Base-by-base conservation (phyloP, 2,329 filamentous ascomycete genomes). In the Exophiala alcalophila region DNA sequence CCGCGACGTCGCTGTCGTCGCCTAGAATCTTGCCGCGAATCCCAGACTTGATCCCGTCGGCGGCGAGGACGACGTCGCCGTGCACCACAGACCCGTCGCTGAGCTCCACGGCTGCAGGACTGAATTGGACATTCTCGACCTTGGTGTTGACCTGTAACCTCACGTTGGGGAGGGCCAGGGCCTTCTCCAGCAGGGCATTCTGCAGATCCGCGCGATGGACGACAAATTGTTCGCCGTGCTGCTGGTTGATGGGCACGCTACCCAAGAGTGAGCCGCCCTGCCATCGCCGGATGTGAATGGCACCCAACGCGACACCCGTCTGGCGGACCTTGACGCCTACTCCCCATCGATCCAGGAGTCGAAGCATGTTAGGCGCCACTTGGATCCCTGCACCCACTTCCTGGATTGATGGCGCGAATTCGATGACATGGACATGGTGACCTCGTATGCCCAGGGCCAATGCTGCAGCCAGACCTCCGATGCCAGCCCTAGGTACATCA, bases 331-430 rank as follows among this genome's bases (percentile, higher is more conserved):
- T 34, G 23, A 35, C 27, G 15, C 52, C 52, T 18, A 39, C 41
- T 23, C 44, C 52, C 44, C 30, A 51, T 12, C 41, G 38, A 26
- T 44, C 37, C n/a, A 56, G 48, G 16, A 59, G 31, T 19, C 55
- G 44, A 12, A 44, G 41, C 31, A 54, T 49, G 43, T 59, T 57
- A 4, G 57, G 54, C n/a, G 54, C 52, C n/a, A 55, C 41, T 19
- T 54, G 52, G 27, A 57, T 57, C 10, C 52, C 57, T 4, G 50
- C 53, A 10, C 55, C 54, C 51, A 53, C 35, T 44, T 55, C 91
- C 3, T 84, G 85, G 4, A 91, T 73, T 51, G 80, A 77, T 3
- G 81, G 77, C 0, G 85, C 84, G 24, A 74, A 77, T 61, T 91
- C 86, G 61, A 81, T 90, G 40, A 63, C 52, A 34, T 57, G 55